A percentile compares a stretch with the other conserved stretches of the same genome.
These are phyloP conservation scores for Neoscytalidium dimidiatum DNA, from an alignment of 2,329 filamentous ascomycete species.

Conservation along the genomic window DNA sequence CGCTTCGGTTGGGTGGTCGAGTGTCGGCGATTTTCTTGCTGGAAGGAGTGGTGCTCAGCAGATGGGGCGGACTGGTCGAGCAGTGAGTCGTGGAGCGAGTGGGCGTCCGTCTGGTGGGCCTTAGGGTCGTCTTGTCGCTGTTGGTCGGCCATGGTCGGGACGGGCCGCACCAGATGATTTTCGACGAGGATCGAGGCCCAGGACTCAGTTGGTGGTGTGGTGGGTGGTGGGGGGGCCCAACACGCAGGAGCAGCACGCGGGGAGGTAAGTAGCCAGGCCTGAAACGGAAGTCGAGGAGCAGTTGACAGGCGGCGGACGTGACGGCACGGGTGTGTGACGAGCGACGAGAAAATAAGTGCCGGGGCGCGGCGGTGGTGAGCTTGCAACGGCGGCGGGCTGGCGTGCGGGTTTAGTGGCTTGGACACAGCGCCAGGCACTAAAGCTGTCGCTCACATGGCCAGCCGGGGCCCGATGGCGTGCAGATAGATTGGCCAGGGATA, in stretches of 20 bases:
- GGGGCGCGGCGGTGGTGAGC: background rate
- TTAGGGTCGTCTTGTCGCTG: background rate
- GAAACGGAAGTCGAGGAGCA: background rate
- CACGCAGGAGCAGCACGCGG: background rate
- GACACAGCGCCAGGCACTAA: background rate
- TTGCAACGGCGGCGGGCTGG: background rate
- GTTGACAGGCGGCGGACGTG: background rate
- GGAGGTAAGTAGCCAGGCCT: background rate
- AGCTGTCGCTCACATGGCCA: background rate
- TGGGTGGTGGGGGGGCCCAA: background rate
- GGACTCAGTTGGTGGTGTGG: background rate
- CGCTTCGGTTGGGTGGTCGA: background rate
- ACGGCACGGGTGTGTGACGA: background rate
- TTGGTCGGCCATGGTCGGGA: slow-evolving; percentile 2
- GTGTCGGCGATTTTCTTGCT: background rate
- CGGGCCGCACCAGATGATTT: slow-evolving; percentile 5
- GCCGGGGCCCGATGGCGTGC: background rate
- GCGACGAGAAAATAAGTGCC: slow-evolving; percentile 12
- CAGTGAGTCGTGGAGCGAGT: slow-evolving; percentile 15
- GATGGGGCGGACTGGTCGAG: background rate
- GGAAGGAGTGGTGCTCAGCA: background rate
- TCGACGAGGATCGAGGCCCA: background rate
- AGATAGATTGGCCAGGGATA: background rate
- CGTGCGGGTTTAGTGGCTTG: slow-evolving; percentile 3
- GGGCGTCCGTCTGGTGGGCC: background rate